Percentiles rank a stretch among this genome's conserved stretches.
Conservation (phyloP, 176 grass and related monocot genomes). For the Metroxylon sagu region DNA sequence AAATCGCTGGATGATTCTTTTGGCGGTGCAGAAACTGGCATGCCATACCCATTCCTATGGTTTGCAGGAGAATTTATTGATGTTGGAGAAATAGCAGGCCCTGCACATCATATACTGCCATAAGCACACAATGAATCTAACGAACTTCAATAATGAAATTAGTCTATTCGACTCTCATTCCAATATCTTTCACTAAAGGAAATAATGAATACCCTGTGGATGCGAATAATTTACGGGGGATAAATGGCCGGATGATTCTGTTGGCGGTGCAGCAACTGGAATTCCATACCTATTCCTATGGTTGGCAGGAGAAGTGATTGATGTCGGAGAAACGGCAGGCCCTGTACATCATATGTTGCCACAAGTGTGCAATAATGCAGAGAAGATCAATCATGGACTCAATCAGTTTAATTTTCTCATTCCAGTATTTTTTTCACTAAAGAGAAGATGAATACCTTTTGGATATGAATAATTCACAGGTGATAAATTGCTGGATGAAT, state of each 20-base stretch:
- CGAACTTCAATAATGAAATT: too few relatives aligned
- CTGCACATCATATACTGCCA: neutral
- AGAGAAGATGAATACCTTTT: too few relatives aligned
- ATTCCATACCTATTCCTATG: neutral
- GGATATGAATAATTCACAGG: too few relatives aligned
- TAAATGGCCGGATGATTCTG: neutral
- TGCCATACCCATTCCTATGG: neutral
- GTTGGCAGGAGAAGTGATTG: neutral
- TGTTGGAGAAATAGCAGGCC: neutral
- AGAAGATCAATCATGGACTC: constrained; percentile 10
- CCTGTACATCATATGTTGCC: too few relatives aligned
- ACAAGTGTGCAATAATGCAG: neutral
- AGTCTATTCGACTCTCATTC: neutral
- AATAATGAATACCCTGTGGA: constrained; percentile 16
- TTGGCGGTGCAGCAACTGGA: neutral
- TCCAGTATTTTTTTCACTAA: too few relatives aligned
- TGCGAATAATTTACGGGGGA: constrained; percentile 6
- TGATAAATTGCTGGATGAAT: neutral
- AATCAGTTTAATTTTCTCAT: neutral
- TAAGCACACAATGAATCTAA: too few relatives aligned
- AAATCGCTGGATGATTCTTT: neutral
- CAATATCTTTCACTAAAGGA: constrained; percentile 9
- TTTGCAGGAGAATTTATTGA: neutral
- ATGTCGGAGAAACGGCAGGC: neutral
- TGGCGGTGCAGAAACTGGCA: constrained; percentile 6